phyloP scores from a whole-genome alignment of 371 early-diverging fungal species.

The Haplosporangium sp. region DNA sequence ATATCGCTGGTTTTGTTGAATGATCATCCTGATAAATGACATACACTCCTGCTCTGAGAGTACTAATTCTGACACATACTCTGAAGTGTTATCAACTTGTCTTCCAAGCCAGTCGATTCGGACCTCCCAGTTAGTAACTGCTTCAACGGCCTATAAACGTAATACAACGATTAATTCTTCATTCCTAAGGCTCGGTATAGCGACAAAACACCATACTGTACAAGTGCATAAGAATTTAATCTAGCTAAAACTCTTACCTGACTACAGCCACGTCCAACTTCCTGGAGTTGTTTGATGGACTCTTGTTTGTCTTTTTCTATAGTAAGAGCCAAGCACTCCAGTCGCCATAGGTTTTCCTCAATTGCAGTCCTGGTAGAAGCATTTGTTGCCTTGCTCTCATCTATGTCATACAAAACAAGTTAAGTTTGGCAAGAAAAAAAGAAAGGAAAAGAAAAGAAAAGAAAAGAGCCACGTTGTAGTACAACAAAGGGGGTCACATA shows the following conservation, averaged over 20 bases:
- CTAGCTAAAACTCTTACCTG: constrained; percentile 15
- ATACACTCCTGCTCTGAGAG: constrained; percentile 54
- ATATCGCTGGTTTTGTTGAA: constrained; percentile 47
- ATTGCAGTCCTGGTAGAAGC: constrained; percentile 45
- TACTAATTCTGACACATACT: constrained; percentile 50
- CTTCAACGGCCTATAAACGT: constrained; percentile 21
- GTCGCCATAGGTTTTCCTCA: constrained; percentile 53
- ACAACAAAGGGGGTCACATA: constrained; percentile 8
- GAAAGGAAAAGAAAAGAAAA: constrained; percentile 1
- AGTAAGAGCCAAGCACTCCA: constrained; percentile 48
- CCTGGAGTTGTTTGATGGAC: constrained; percentile 28
- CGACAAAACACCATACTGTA: background rate
- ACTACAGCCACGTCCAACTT: constrained; percentile 25
- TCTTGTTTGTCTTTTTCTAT: constrained; percentile 50
- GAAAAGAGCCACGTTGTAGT: background rate
- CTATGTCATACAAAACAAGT: constrained; percentile 4
- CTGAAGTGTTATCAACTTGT: constrained; percentile 46
- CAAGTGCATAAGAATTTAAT: background rate
- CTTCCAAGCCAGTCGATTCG: constrained; percentile 48
- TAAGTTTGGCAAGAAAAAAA: background rate
- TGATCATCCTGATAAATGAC: constrained; percentile 54
- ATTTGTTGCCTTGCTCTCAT: constrained; percentile 41
- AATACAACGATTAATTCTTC: background rate
- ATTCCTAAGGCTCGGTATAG: background rate
- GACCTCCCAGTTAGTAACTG: constrained; percentile 52